Percentiles rank a stretch among this genome's conserved stretches.
These are phyloP conservation scores for Micromonas pusilla DNA, from an alignment of 139 green algal species.

Conservation along the genomic window DNA sequence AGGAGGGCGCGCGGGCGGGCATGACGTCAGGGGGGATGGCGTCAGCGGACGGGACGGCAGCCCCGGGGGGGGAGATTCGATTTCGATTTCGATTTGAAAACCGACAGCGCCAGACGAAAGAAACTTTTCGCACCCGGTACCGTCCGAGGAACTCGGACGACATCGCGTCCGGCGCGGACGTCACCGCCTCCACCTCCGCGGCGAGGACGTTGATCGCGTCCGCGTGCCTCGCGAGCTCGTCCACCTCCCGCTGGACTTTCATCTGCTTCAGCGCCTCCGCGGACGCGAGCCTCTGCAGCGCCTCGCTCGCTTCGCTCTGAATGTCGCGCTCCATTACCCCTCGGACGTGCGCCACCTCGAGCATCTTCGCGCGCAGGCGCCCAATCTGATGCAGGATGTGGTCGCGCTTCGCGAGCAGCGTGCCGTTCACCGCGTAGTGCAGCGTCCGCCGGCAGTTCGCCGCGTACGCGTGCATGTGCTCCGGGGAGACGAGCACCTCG, in stretches of 20 bases:
- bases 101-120: too few species aligned
- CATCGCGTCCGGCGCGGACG: not conserved
- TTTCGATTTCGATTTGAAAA: too few species aligned
- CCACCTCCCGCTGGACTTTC: not conserved
- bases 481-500: not conserved
- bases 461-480: not conserved
- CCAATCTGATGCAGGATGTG: not conserved
- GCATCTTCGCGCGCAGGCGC: not conserved
- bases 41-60: too few species aligned
- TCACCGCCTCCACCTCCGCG: not conserved
- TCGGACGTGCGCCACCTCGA: not conserved
- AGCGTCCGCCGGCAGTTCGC: not conserved
- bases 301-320: not conserved
- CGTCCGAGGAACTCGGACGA: not conserved
- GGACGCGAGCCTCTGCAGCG: not conserved
- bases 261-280: not conserved
- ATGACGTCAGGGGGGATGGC: too few species aligned
- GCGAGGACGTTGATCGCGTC: not conserved
- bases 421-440: not conserved
- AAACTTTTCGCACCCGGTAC: not conserved
- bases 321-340: not conserved
- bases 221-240: not conserved
- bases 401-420: not conserved
- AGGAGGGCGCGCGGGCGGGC: too few species aligned
- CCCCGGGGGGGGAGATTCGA: too few species aligned